A percentile compares a stretch with the other conserved stretches of the same genome.
phyloP scores from a whole-genome alignment of 805 yeast genomes.

The Suhomyces pyralidae region DNA sequence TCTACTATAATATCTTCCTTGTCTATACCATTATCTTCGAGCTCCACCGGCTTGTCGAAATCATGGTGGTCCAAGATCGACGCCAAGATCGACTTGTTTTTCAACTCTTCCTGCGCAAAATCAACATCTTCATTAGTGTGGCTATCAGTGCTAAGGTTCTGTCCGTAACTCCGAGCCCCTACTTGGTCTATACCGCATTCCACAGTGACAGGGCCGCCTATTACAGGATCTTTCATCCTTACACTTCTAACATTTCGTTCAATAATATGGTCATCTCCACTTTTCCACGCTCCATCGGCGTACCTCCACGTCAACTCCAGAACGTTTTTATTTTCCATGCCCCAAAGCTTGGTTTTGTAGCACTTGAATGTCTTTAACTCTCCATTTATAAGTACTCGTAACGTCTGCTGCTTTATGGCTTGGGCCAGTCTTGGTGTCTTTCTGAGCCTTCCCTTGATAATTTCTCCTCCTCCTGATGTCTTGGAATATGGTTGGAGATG shows the following conservation, averaged over 20 bases:
- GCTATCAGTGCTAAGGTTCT: neutral
- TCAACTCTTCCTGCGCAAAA: slow-evolving; percentile 19
- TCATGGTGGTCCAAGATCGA: slow-evolving; percentile 29
- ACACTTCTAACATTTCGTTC: slow-evolving; percentile 45
- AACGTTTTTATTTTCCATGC: slow-evolving; percentile 60
- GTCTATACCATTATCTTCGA: slow-evolving; percentile 30
- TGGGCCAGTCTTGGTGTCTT: slow-evolving; percentile 46
- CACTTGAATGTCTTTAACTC: slow-evolving; percentile 54
- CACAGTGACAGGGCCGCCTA: slow-evolving; percentile 6
- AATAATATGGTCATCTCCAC: slow-evolving; percentile 74
- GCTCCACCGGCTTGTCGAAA: slow-evolving; percentile 35
- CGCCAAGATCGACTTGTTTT: slow-evolving; percentile 33
- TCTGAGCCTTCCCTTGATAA: slow-evolving; percentile 61
- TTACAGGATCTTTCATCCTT: slow-evolving; percentile 4
- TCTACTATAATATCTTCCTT: slow-evolving; percentile 36
- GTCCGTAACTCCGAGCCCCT: slow-evolving; percentile 27
- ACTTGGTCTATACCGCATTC: slow-evolving; percentile 25
- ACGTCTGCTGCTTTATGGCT: slow-evolving; percentile 48
- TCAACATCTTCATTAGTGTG: slow-evolving; percentile 7
- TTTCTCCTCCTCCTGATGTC: slow-evolving; percentile 36
- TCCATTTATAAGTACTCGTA: slow-evolving; percentile 62
- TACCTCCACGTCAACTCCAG: slow-evolving; percentile 64
- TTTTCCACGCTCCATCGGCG: slow-evolving; percentile 69
- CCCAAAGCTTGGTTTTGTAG: slow-evolving; percentile 86
- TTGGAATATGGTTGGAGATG: slow-evolving; percentile 25